These are phyloP conservation scores for Russula griseocarnosa DNA, from an alignment of 768 basidiomycete species.

Conservation along the genomic window DNA sequence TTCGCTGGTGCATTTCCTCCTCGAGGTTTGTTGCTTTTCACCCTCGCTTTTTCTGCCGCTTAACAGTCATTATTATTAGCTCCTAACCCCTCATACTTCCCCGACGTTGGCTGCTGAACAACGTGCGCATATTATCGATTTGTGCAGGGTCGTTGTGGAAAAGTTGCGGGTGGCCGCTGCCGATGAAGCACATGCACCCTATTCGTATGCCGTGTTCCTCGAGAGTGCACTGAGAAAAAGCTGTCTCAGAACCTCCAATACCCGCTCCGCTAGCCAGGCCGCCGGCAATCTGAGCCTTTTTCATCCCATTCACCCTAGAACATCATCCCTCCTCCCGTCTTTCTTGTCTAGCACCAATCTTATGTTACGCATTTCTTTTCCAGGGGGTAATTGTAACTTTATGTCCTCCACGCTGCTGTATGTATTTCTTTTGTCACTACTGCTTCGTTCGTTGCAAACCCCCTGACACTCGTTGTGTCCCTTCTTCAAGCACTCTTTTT, in stretches of 20 bases:
- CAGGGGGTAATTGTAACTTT: conserved; percentile 10
- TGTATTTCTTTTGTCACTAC: not conserved
- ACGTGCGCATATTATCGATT: conserved; percentile 10
- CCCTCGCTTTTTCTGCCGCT: conserved; percentile 8
- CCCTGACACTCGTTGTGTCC: no score
- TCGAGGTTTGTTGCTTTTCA: conserved; percentile 20
- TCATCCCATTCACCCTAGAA: not conserved
- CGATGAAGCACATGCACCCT: conserved; percentile 20
- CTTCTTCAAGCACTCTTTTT: no score
- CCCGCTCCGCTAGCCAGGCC: conserved; percentile 41
- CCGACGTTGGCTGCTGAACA: conserved; percentile 11
- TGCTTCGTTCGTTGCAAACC: not conserved
- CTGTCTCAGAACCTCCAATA: conserved; percentile 7
- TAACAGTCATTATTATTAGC: conserved; percentile 6
- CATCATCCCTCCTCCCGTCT: not conserved
- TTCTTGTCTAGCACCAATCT: conserved; percentile 6
- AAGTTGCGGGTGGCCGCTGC: conserved; percentile 12
- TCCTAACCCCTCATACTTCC: conserved; percentile 22
- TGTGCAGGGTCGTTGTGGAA: not conserved
- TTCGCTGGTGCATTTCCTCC: conserved; percentile 27
- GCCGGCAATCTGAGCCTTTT: not conserved
- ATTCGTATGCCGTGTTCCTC: conserved; percentile 24
- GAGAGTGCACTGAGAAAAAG: conserved; percentile 17
- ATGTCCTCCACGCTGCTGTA: conserved; percentile 7
- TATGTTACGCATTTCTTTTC: conserved; percentile 1